Evolutionary conservation across 78 protist genomes (phyloP).

Genomic region (Tieghemostelium lacteum): DNA sequence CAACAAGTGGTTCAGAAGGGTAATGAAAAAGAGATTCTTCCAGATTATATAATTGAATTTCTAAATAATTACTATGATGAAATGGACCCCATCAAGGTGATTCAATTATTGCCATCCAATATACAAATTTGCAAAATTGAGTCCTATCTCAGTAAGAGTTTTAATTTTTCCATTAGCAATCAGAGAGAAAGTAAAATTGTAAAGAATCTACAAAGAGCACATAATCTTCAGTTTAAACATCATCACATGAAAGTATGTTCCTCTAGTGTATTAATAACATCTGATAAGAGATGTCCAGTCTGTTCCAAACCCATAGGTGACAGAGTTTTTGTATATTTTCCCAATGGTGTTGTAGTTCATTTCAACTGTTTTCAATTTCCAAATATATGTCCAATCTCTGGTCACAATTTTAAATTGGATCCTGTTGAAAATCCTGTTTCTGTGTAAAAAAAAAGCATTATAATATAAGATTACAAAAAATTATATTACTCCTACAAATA

Average conservation of each 20-base stretch:
- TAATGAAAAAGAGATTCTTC: background rate
- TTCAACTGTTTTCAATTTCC: constrained; percentile 44
- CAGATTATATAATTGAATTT: constrained; percentile 42
- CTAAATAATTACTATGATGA: constrained; percentile 39
- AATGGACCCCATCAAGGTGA: constrained; percentile 75
- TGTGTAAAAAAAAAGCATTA: too few species aligned
- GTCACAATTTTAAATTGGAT: constrained; percentile 34
- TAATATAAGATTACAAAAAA: too few species aligned
- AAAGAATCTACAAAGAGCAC: constrained; percentile 37
- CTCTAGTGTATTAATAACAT: background rate
- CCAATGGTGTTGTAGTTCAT: constrained; percentile 62
- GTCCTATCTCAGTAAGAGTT: constrained; percentile 6
- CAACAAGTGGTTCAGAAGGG: background rate
- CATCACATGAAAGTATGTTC: constrained; percentile 26
- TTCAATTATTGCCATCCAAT: constrained; percentile 16
- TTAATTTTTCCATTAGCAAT: constrained; percentile 19
- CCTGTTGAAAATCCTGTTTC: constrained; percentile 20
- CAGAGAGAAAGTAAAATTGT: constrained; percentile 73
- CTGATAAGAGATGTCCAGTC: constrained; percentile 43
- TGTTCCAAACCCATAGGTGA: constrained; percentile 69
- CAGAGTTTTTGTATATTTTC: constrained; percentile 64
- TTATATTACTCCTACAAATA: too few species aligned
- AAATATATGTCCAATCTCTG: constrained; percentile 38
- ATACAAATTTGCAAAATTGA: constrained; percentile 4
- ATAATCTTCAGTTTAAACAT: constrained; percentile 10